Percentiles rank a stretch among this genome's conserved stretches.
phyloP scores from a whole-genome alignment of 2,329 filamentous ascomycete genomes.

The Lecanicillium sp. region DNA sequence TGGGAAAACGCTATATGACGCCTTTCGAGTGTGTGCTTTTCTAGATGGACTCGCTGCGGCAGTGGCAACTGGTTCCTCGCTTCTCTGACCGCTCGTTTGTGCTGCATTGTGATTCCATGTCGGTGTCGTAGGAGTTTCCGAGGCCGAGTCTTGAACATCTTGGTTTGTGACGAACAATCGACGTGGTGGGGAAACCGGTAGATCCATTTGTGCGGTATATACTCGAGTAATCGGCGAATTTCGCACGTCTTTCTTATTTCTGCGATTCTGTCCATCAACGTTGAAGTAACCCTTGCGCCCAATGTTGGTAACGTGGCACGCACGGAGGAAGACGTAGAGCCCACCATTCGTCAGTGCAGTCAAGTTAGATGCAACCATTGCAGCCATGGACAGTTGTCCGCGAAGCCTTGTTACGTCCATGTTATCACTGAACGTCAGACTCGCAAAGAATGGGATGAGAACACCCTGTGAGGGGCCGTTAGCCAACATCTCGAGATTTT shows the following conservation, averaged over 20 bases:
- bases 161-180: neutral
- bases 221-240: slow-evolving; percentile 6
- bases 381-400: slow-evolving; percentile 50
- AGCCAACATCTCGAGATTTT: no score
- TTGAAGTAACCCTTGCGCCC: slow-evolving; percentile 38
- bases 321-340: slow-evolving; percentile 59
- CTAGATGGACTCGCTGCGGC: neutral
- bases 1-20: slow-evolving; percentile 18
- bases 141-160: neutral
- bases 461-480: slow-evolving; percentile 39
- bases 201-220: slow-evolving; percentile 6
- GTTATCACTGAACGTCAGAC: slow-evolving; percentile 37
- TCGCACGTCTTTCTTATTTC: slow-evolving; percentile 2
- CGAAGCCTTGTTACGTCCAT: slow-evolving; percentile 28
- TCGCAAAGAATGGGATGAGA: slow-evolving; percentile 56
- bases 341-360: slow-evolving; percentile 57
- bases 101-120: no score
- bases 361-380: slow-evolving; percentile 56
- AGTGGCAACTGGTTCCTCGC: no score
- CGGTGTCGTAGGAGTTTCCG: neutral
- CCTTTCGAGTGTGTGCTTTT: slow-evolving; percentile 8
- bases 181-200: slow-evolving; percentile 1
- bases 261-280: slow-evolving; percentile 33
- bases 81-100: no score
- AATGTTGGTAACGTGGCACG: slow-evolving; percentile 50